A percentile compares a stretch with the other conserved stretches of the same genome.
These are phyloP conservation scores for Rhizophagus sp. DNA, from an alignment of 192 early-diverging fungal species.

Conservation along the genomic window DNA sequence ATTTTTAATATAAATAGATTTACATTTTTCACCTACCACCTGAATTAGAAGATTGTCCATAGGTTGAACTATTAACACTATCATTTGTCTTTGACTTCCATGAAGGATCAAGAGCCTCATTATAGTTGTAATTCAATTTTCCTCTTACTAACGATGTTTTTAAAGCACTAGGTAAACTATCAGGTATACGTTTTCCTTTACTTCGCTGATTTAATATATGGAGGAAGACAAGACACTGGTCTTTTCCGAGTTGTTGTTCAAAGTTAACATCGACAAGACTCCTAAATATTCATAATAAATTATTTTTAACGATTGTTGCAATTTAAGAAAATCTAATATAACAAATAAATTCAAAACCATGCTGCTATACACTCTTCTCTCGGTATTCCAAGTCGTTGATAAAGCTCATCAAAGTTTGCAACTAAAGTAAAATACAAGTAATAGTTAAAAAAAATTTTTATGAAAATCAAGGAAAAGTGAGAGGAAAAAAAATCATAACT, in stretches of 20 bases:
- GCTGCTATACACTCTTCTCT: conserved; percentile 55
- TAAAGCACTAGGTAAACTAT: conserved; percentile 49
- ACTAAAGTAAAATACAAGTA: conserved; percentile 35
- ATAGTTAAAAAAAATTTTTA: not conserved
- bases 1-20: conserved; percentile 32
- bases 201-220: conserved; percentile 59
- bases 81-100: conserved; percentile 35
- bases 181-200: conserved; percentile 52
- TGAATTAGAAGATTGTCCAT: conserved; percentile 37
- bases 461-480: not conserved
- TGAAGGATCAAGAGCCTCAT: conserved; percentile 43
- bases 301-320: not conserved
- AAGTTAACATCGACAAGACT: conserved; percentile 57
- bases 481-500: not conserved
- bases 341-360: conserved; percentile 40
- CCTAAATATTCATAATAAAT: conserved; percentile 34
- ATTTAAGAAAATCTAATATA: not conserved
- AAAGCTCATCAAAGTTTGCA: conserved; percentile 58
- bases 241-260: conserved; percentile 54
- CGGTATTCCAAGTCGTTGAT: conserved; percentile 50
- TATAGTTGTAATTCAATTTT: conserved; percentile 37
- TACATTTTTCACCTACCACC: conserved; percentile 18
- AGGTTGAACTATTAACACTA: conserved; percentile 34
- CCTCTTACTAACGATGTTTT: conserved; percentile 53
- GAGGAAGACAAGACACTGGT: conserved; percentile 57